phyloP scores from a whole-genome alignment of 805 yeast genomes.

The Schizosaccharomyces lindneri region DNA sequence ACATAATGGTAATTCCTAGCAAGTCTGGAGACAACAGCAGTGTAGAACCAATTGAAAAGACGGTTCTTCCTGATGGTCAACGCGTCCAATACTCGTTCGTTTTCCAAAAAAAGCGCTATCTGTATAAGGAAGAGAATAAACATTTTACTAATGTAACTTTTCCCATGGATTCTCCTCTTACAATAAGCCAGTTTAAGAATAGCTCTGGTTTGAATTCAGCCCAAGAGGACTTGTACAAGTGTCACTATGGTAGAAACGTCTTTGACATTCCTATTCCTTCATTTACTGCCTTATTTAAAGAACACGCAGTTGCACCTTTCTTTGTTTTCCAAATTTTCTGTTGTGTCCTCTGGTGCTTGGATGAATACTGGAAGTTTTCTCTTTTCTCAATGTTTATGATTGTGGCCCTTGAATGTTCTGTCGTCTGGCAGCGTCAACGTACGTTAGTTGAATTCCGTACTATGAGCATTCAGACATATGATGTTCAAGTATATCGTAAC shows the following conservation, averaged over 20 bases:
- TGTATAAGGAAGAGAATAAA: constrained; percentile 29
- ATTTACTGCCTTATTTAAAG: constrained; percentile 70
- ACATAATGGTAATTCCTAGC: constrained; percentile 53
- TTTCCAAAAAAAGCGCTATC: constrained; percentile 79
- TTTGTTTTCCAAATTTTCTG: constrained; percentile 92
- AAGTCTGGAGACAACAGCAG: constrained; percentile 72
- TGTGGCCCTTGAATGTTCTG: constrained; percentile 75
- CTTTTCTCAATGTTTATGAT: constrained; percentile 78
- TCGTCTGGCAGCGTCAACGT: constrained; percentile 82
- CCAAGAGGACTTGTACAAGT: constrained; percentile 17
- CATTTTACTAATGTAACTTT: constrained; percentile 65
- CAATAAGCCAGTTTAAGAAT: constrained; percentile 27
- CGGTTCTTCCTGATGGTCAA: constrained; percentile 22
- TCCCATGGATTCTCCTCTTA: constrained; percentile 32
- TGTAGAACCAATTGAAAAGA: constrained; percentile 21
- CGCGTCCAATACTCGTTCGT: constrained; percentile 40
- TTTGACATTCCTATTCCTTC: constrained; percentile 93
- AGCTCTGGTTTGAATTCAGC: constrained; percentile 22
- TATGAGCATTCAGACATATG: constrained; percentile 88
- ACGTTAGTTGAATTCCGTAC: constrained; percentile 89
- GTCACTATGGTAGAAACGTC: constrained; percentile 59
- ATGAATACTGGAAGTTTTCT: constrained; percentile 90
- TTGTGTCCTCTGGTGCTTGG: constrained; percentile 85
- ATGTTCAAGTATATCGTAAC: constrained; percentile 47
- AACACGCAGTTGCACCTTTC: constrained; percentile 95